Conservation (phyloP, 805 yeast genomes). For the Nakazawaea ernobii region DNA sequence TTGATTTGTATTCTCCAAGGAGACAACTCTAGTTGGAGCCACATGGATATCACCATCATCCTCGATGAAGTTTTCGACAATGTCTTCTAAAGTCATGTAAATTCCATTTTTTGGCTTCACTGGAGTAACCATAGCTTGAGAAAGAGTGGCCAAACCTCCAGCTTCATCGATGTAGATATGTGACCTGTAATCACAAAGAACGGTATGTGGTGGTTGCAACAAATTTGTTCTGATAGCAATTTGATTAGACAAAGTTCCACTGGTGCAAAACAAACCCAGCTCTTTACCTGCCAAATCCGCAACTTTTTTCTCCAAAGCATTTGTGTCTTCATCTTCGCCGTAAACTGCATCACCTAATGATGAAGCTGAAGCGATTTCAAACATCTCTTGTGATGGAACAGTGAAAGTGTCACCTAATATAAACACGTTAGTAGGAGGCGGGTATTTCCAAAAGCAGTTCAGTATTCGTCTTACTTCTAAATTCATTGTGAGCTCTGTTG, state of each 20-base stretch:
- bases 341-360: constrained; percentile 87
- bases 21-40: constrained; percentile 82
- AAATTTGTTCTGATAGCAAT: constrained; percentile 73
- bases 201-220: constrained; percentile 77
- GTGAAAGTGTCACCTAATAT: constrained; percentile 69
- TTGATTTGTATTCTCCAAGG: constrained; percentile 83
- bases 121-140: constrained; percentile 88
- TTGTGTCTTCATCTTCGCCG: constrained; percentile 71
- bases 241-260: constrained; percentile 91
- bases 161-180: constrained; percentile 85
- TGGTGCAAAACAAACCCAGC: constrained; percentile 75
- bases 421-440: background rate
- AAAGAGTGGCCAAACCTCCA: constrained; percentile 82
- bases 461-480: constrained; percentile 37
- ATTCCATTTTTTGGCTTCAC: constrained; percentile 72
- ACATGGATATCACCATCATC: constrained; percentile 81
- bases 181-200: constrained; percentile 79
- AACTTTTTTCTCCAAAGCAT: constrained; percentile 55
- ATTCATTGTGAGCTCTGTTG: constrained; percentile 36
- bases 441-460: background rate
- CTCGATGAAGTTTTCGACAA: constrained; percentile 49
- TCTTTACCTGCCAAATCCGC: constrained; percentile 71
- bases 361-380: constrained; percentile 49
- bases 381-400: constrained; percentile 73
- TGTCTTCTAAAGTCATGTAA: constrained; percentile 76